Evolutionary conservation across 345 rosid genomes (phyloP).

Genomic region (Eucalyptus cloeziana): DNA sequence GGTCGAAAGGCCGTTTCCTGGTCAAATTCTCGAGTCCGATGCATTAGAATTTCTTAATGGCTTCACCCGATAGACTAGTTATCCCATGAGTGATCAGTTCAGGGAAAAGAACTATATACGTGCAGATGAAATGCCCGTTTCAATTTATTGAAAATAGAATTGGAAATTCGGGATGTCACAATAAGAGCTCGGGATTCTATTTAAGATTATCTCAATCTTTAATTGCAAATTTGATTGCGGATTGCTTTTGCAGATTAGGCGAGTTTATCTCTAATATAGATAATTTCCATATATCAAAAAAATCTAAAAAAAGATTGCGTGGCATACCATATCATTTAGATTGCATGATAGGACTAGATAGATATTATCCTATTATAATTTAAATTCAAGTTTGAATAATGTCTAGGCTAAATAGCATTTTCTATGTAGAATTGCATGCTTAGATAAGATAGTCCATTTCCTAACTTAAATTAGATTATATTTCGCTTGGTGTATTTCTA

Average conservation of each 20-base stretch:
- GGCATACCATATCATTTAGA: neutral
- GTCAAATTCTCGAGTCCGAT: too few species aligned
- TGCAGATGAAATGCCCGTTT: too few species aligned
- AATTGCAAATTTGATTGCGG: neutral
- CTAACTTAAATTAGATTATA: neutral
- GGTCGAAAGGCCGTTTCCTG: too few species aligned
- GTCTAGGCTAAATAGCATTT: neutral
- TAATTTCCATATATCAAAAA: too few species aligned
- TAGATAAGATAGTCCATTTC: neutral
- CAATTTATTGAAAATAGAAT: too few species aligned
- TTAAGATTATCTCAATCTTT: neutral
- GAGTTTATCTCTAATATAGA: neutral
- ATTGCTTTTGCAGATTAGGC: neutral
- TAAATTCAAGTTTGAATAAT: neutral
- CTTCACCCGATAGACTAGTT: too few species aligned
- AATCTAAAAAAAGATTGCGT: neutral
- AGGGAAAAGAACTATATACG: too few species aligned
- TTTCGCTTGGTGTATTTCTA: too few species aligned
- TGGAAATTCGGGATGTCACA: too few species aligned
- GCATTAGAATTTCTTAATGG: too few species aligned
- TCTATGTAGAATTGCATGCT: fast-evolving
- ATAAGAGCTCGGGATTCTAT: fast-evolving
- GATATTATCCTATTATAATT: neutral
- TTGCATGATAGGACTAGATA: neutral
- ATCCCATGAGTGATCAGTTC: too few species aligned